A percentile compares a stretch with the other conserved stretches of the same genome.
These are phyloP conservation scores for Chernovozyma aurita DNA, from an alignment of 1,139 yeast species.

Conservation along the genomic window DNA sequence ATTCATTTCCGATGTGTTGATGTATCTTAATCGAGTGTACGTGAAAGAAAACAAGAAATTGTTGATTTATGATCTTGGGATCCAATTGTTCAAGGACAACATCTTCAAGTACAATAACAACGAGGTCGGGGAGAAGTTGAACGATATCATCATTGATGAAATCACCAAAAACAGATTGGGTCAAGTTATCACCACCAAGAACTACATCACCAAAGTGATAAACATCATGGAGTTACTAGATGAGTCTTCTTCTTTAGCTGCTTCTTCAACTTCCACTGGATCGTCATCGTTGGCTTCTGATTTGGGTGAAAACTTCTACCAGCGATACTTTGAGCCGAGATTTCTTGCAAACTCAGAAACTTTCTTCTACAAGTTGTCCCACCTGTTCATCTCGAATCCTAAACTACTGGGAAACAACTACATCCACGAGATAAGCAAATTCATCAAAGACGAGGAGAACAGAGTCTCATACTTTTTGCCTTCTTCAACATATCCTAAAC, in stretches of 20 bases:
- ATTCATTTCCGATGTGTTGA: conserved; percentile 78
- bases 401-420: conserved; percentile 47
- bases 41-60: conserved; percentile 69
- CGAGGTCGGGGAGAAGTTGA: conserved; percentile 49
- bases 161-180: conserved; percentile 60
- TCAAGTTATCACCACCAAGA: conserved; percentile 50
- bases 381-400: conserved; percentile 32
- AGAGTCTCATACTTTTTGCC: conserved; percentile 57
- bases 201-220: conserved; percentile 56
- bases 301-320: conserved; percentile 56
- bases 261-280: no score
- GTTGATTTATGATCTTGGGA: conserved; percentile 71
- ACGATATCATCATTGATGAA: conserved; percentile 50
- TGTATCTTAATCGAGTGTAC: conserved; percentile 84
- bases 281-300: no score
- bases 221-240: conserved; percentile 62
- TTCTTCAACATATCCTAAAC: conserved; percentile 46
- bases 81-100: conserved; percentile 49
- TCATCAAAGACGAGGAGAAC: conserved; percentile 47
- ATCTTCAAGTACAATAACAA: conserved; percentile 38
- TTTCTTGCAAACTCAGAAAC: conserved; percentile 52
- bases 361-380: conserved; percentile 50
- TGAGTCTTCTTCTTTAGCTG: conserved; percentile 37
- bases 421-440: conserved; percentile 45
- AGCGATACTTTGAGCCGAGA: conserved; percentile 61